Conservation (phyloP, 495 filamentous ascomycete genomes). For the Penicillium subrubescens region DNA sequence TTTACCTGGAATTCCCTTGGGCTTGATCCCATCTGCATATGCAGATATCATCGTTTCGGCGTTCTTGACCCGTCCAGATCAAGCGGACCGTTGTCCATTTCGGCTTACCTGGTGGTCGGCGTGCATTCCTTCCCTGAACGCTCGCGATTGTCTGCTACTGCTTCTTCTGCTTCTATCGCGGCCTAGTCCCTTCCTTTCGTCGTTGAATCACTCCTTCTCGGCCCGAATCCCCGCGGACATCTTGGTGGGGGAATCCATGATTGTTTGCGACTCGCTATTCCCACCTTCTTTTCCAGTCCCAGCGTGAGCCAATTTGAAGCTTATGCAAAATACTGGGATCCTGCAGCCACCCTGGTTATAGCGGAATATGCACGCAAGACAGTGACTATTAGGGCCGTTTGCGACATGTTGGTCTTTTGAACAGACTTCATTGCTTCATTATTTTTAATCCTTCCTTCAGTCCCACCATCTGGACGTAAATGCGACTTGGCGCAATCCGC, state of each 20-base stretch:
- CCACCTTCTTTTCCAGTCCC: conserved; percentile 8
- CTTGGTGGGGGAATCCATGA: conserved; percentile 12
- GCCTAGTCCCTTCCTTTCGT: background rate
- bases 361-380: conserved; percentile 29
- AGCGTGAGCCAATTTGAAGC: conserved; percentile 18
- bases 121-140: background rate
- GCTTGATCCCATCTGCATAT: background rate
- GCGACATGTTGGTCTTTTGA: conserved; percentile 37
- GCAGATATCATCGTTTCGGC: background rate
- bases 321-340: conserved; percentile 33
- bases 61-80: background rate
- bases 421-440: conserved; percentile 9
- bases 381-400: conserved; percentile 33
- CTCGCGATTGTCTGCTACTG: background rate
- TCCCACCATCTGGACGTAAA: conserved; percentile 14
- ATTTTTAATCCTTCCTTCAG: conserved; percentile 20
- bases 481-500: conserved; percentile 17
- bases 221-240: conserved; percentile 21
- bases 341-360: conserved; percentile 38
- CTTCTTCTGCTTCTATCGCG: background rate
- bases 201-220: conserved; percentile 5
- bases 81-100: background rate
- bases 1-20: background rate
- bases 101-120: background rate
- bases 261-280: conserved; percentile 15